phyloP scores from a whole-genome alignment of 2,329 filamentous ascomycete species.

The Hypoxylon rubiginosum region DNA sequence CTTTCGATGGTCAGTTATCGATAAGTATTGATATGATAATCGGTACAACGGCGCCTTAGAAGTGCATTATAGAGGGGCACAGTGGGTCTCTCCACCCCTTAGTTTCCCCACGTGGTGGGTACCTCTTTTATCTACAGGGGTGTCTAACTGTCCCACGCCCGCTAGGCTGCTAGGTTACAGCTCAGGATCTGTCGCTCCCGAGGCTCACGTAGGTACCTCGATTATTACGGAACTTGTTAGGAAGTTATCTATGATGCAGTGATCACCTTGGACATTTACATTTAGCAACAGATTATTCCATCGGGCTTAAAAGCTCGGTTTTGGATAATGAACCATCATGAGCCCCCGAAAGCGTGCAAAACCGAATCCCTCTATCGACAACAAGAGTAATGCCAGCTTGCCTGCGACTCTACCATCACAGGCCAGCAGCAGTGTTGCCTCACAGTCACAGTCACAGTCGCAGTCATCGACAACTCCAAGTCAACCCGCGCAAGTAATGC shows the following conservation, averaged over 20 bases:
- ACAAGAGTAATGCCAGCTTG: conserved; percentile 40
- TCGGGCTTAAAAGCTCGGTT: conserved; percentile 16
- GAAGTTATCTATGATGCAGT: neutral
- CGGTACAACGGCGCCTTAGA: neutral
- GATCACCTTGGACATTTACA: conserved; percentile 4
- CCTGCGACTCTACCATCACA: conserved; percentile 40
- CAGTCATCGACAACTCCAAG: conserved; percentile 32
- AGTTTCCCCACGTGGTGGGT: neutral
- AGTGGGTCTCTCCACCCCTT: neutral
- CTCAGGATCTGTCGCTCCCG: conserved; percentile 7
- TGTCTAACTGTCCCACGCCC: neutral
- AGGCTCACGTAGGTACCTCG: conserved; percentile 12
- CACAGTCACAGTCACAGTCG: conserved; percentile 48
- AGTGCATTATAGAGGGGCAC: neutral
- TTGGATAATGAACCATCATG: conserved; percentile 51
- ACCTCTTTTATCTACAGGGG: neutral
- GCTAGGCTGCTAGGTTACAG: neutral
- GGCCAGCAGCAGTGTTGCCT: conserved; percentile 43
- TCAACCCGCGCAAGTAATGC: conserved; percentile 44
- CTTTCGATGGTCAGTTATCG: conserved; percentile 26
- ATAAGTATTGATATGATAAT: conserved; percentile 21
- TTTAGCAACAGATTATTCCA: conserved; percentile 17
- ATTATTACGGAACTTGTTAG: neutral
- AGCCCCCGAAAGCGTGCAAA: conserved; percentile 59
- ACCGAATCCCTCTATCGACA: conserved; percentile 52